Evolutionary conservation across 2,329 filamentous ascomycete species (phyloP), one percentile per base, ranked within the genome.

Genomic region (Septoria petroselini): DNA sequence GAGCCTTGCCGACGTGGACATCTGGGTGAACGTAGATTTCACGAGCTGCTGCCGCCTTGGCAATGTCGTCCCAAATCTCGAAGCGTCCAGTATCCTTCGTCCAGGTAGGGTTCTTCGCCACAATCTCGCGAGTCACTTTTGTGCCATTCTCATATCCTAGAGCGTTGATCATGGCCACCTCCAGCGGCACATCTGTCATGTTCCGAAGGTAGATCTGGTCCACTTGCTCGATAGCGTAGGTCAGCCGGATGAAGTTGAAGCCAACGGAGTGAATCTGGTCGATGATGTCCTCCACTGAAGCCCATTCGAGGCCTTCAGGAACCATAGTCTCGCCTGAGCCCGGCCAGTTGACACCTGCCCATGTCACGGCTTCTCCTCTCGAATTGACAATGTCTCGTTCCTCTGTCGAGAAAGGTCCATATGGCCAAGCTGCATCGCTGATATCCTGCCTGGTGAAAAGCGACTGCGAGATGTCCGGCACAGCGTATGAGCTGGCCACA

Each of bases 21-120:
- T 83, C 80, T 0, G 83, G 69, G 54, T 81, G 77, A 4, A 83
- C 69, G 55, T 80, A 79, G 45, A 83, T 75, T 12, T 78, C 61
- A 57, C 81, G 54, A 54, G 56, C 47, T 9, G 56, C 56, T 11
- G 59, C 59, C 6, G 43, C 54, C 7, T 53, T 48, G 18, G 59
- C 57, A 45, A 62, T 58, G 7, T 43, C 45, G 29, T 58, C 53
- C 68, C 68, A 69, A 44, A 70, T 68, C 51, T 70, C 62, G 54
- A 70, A 69, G 18, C 70, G 62, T 23, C 68, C 71, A 0, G 70
- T 72, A 21, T 69, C 63, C 2, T 63, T 62, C 1, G 63, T 68
- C 62, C 70, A 70, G 3, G 61, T 59, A 0, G 69, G 66, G 41
- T 72, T 72, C 34, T 65, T 64, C 3, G 55, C 50, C 14, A 67